Evolutionary conservation across 169 alveolate genomes (phyloP), one percentile per base, ranked within the genome.

Genomic region (Eimeria maxima): DNA sequence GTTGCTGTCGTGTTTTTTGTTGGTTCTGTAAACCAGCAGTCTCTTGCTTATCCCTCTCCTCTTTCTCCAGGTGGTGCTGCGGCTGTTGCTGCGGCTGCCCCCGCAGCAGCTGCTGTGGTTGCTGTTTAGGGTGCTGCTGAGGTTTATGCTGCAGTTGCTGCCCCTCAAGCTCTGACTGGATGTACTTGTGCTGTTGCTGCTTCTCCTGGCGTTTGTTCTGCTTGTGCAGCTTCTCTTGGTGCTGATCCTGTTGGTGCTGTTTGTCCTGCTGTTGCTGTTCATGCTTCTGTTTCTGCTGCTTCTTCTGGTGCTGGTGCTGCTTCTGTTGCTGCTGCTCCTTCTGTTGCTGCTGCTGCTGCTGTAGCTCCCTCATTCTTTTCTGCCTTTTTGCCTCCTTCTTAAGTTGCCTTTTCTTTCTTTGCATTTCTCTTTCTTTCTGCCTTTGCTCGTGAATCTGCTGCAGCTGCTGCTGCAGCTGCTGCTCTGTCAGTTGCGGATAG

Each of bases 391-490:
- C 53, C 8, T 81, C 53, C 45, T 29, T 14, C 45, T 81, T 27
- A 18, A 22, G 90, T 63, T 14, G 16, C 22, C 16, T 45, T 50
- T 81, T 50, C 4, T 8, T 45, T 18, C 44, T 38, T 11, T 27
- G 10, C 55, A 8, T 10, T 22, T 50, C 71, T 24, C 71, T 81
- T 24, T 20, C 73, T n/a, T 81, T 16, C 69, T 50, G 29, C 71
- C 57, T 47, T 45, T 50, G 45, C 50, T 10, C 44, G 50, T 50
- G 42, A 57, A 33, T 20, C 45, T 81, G 90, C 90, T 81, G 90
- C 73, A 81, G 90, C 90, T 81, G 90, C 90, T 81, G 47, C 73
- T 81, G 90, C 90, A 81, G 90, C 90, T 81, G 90, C 90, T 81
- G 53, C 90, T 81, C n/a, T 42, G 90, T 47, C 27, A 81, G 71